phyloP scores from a whole-genome alignment of 768 basidiomycete species.

The Mycena rosella region DNA sequence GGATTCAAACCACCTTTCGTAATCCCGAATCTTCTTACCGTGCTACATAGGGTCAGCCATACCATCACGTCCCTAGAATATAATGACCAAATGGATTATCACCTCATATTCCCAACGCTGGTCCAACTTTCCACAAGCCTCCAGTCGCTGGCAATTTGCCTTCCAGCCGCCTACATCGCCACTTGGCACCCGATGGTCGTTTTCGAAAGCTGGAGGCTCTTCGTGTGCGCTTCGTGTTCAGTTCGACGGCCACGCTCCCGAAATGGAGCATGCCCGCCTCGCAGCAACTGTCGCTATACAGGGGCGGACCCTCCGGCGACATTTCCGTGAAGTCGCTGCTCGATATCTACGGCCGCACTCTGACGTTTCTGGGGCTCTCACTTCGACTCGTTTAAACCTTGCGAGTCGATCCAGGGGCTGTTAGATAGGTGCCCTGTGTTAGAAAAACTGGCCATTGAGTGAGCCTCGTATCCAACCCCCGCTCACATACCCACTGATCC shows the following conservation, averaged over 20 bases:
- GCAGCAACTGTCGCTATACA: not conserved
- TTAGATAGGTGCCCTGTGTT: not conserved
- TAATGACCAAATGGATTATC: not conserved
- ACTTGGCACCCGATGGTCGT: not conserved
- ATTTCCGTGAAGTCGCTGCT: not conserved
- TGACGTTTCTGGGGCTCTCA: not conserved
- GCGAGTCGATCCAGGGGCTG: not conserved
- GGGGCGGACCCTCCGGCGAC: not conserved
- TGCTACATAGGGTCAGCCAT: not conserved
- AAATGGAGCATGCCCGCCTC: not conserved
- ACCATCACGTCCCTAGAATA: not conserved
- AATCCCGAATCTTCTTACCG: not conserved
- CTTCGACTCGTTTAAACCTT: not conserved
- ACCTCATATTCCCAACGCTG: not conserved
- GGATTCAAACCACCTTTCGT: not conserved
- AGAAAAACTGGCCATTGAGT: not conserved
- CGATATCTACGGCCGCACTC: not conserved
- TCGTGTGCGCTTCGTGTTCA: not conserved
- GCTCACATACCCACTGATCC: too few relatives aligned
- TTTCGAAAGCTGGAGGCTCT: not conserved
- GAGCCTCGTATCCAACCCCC: too few relatives aligned
- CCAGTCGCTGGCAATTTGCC: not conserved
- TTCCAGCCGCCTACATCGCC: not conserved
- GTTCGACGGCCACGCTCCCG: not conserved
- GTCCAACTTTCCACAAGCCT: not conserved